phyloP scores from a whole-genome alignment of 176 grass and related monocot species.

The Eleusine coracana region DNA sequence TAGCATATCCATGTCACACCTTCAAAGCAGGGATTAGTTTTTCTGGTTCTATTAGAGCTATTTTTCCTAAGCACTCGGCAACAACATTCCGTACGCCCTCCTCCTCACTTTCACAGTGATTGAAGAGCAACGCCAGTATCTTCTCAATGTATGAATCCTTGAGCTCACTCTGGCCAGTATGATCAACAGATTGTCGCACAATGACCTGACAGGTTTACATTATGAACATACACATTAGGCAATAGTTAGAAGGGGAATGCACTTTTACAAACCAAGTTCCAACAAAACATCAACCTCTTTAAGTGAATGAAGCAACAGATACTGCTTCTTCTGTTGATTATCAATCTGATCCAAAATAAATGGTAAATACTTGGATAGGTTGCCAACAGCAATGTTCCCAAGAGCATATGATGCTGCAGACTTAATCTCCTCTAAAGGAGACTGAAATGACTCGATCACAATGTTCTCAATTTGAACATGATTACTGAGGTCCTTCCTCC shows the following conservation, averaged over 20 bases:
- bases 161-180: constrained; percentile 72
- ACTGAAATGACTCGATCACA: constrained; percentile 93
- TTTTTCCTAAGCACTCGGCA: constrained; percentile 92
- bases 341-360: constrained; percentile 95
- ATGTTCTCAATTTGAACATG: constrained; percentile 91
- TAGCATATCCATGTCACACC: constrained; percentile 42
- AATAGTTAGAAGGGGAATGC: constrained; percentile 1
- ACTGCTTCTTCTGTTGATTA: constrained; percentile 96
- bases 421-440: constrained; percentile 95
- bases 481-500: constrained; percentile 77
- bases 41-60: constrained; percentile 82
- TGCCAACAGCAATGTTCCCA: constrained; percentile 94
- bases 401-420: constrained; percentile 94
- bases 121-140: constrained; percentile 89
- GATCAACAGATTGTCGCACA: constrained; percentile 73
- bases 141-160: constrained; percentile 83
- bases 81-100: constrained; percentile 96
- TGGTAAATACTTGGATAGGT: constrained; percentile 87
- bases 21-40: constrained; percentile 82
- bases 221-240: constrained; percentile 21
- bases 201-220: constrained; percentile 57
- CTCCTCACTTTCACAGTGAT: constrained; percentile 95
- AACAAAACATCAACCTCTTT: constrained; percentile 63
- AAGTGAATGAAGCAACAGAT: constrained; percentile 89
- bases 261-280: constrained; percentile 10